Percentiles rank a stretch among this genome's conserved stretches.
phyloP scores from a whole-genome alignment of 176 grass and related monocot genomes.

The Juncus effusus region DNA sequence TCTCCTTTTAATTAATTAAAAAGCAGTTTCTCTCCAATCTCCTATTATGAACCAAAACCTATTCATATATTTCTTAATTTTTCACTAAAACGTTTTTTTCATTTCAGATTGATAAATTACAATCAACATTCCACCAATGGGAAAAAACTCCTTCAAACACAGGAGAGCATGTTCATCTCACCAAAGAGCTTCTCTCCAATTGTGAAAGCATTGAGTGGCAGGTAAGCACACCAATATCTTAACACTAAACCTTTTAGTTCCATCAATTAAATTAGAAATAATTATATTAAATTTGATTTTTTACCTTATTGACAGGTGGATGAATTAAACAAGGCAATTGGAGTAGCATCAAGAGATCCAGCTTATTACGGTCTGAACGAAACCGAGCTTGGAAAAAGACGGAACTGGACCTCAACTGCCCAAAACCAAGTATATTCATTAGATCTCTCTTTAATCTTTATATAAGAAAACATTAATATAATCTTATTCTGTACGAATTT shows the following conservation, averaged over 20 bases:
- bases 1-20: too few relatives aligned
- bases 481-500: constrained; percentile 1
- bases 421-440: constrained; percentile 53
- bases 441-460: not conserved
- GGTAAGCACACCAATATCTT: constrained; percentile 33
- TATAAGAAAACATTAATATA: constrained; percentile 21
- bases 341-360: constrained; percentile 71
- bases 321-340: constrained; percentile 80
- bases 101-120: constrained; percentile 70
- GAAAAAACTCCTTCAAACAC: constrained; percentile 70
- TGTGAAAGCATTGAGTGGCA: constrained; percentile 91
- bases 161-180: constrained; percentile 73
- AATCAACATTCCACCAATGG: constrained; percentile 74
- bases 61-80: not conserved
- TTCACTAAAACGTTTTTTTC: not conserved
- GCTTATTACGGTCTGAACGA: constrained; percentile 84
- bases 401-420: constrained; percentile 59
- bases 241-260: not conserved
- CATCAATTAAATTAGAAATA: not conserved
- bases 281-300: not conserved
- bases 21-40: too few relatives aligned
- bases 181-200: constrained; percentile 68
- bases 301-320: constrained; percentile 57
- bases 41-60: too few relatives aligned
- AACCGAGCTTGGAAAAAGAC: constrained; percentile 65